Percentiles rank a stretch among this genome's conserved stretches.
Evolutionary conservation across 2,329 filamentous ascomycete species (phyloP).

Genomic region (Leptographium flavum): DNA sequence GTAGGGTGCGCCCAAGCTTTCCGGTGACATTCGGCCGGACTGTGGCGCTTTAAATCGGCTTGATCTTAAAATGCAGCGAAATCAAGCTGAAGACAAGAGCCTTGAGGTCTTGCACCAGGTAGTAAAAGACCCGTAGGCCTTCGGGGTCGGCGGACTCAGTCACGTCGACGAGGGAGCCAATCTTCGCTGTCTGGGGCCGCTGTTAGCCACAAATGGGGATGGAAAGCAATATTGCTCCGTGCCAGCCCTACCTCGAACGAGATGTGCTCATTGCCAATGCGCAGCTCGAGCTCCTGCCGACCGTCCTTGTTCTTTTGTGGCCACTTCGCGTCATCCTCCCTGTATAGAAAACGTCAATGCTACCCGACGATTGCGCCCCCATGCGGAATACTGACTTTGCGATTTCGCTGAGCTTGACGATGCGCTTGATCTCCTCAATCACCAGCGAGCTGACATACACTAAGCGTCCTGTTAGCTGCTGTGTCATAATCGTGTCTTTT

Average conservation of each 20-base stretch:
- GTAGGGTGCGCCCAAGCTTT: no score
- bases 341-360: conserved; percentile 22
- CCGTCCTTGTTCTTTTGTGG: conserved; percentile 99
- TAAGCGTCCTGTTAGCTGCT: conserved; percentile 20
- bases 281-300: conserved; percentile 88
- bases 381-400: conserved; percentile 54
- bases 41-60: conserved; percentile 46
- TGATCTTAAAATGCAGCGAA: conserved; percentile 93
- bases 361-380: no score
- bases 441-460: conserved; percentile 92
- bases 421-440: conserved; percentile 89
- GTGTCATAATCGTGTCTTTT: background rate
- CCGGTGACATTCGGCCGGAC: no score
- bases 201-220: no score
- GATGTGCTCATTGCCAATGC: conserved; percentile 88
- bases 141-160: conserved; percentile 93
- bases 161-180: conserved; percentile 91
- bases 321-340: conserved; percentile 97
- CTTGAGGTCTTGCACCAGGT: conserved; percentile 93
- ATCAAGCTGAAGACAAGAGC: conserved; percentile 94
- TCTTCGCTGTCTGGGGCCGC: conserved; percentile 74
- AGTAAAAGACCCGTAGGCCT: conserved; percentile 94
- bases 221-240: background rate
- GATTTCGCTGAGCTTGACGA: conserved; percentile 94
- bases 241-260: conserved; percentile 67